Evolutionary conservation across 768 basidiomycete genomes (phyloP), one percentile per base, ranked within the genome.

Genomic region (Scleroderma bovista): DNA sequence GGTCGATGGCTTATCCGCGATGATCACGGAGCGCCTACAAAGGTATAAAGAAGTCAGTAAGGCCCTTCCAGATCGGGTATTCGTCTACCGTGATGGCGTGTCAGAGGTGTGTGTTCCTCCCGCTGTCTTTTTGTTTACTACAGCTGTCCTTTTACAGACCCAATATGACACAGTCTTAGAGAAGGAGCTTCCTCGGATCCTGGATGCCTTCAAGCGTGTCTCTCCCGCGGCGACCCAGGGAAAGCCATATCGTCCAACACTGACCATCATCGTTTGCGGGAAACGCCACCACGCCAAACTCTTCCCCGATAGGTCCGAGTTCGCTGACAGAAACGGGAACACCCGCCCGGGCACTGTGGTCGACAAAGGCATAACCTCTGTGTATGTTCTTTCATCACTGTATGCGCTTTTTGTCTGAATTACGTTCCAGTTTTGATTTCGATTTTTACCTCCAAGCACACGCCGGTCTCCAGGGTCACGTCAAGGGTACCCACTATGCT

Each of bases 181-280:
- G 1, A 67, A 81, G 17, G 89, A 92, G 56, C 67, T 88, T 3
- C 78, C 80, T 0, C 72, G 78, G 58, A 79, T 91, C 2, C 55
- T 75, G 0, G 72, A 77, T 5, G 80, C 88, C 0, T 88, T 86
- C 66, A 67, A 74, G 60, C 43, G 54, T 37, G 60, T 67, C 20
- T 78, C 67, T 48, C 58, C 81, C 15, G 71, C 66, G 44, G 71
- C 77, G 10, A 66, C 66, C 16, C 69, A 73, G 9, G 68, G 69
- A 31, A 66, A 64, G 9, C 57, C 71, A 0, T 91, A 89, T 59
- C 67, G 70, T 20, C 90, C 90, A 0, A 59, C 63, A 40, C 57
- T 93, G 33, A 80, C 86, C 2, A 87, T 92, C 57, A 66, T 87
- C 51, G 83, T 92, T 36, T 93, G 90, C 57, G 89, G 89, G 61